Percentiles rank a stretch among this genome's conserved stretches.
Evolutionary conservation across 1,139 yeast species (phyloP).

Genomic region (Diutina siamensis): DNA sequence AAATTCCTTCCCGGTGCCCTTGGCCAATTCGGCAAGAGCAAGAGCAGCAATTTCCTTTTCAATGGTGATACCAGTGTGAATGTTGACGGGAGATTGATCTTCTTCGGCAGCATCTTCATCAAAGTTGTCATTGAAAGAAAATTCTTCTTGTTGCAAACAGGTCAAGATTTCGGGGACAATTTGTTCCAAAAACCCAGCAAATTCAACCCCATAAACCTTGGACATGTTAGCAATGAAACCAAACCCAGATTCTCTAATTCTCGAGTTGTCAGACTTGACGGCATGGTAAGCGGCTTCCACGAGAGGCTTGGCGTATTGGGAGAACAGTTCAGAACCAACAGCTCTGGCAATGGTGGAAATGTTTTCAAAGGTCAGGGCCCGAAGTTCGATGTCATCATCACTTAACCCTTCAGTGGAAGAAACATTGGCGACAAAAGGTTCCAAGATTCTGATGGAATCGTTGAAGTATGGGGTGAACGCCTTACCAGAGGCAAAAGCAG

Average conservation of each 20-base stretch:
- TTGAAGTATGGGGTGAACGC: slow-evolving; percentile 78
- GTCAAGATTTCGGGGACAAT: slow-evolving; percentile 76
- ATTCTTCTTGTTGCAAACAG: slow-evolving; percentile 77
- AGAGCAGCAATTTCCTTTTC: slow-evolving; percentile 97
- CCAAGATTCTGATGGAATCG: slow-evolving; percentile 67
- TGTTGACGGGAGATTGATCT: slow-evolving; percentile 60
- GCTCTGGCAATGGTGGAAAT: slow-evolving; percentile 94
- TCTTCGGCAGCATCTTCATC: slow-evolving; percentile 39
- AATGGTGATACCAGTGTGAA: slow-evolving; percentile 89
- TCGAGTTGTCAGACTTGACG: slow-evolving; percentile 63
- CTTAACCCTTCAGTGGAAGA: slow-evolving; percentile 58
- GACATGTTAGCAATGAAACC: slow-evolving; percentile 95
- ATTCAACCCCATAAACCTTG: slow-evolving; percentile 84
- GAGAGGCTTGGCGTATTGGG: slow-evolving; percentile 77
- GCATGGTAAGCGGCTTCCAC: slow-evolving; percentile 82
- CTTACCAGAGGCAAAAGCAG: slow-evolving; percentile 91
- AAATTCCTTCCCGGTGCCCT: slow-evolving; percentile 74
- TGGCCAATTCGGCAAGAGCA: slow-evolving; percentile 80
- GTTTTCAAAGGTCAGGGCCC: slow-evolving; percentile 88
- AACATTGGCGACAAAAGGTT: slow-evolving; percentile 62
- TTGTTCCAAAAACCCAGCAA: slow-evolving; percentile 73
- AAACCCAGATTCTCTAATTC: slow-evolving; percentile 90
- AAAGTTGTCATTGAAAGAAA: slow-evolving; percentile 37
- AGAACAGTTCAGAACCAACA: slow-evolving; percentile 82
- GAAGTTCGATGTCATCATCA: slow-evolving; percentile 72